Base-by-base conservation (phyloP, 2,329 filamentous ascomycete species). In the Monilinia fructigena region DNA sequence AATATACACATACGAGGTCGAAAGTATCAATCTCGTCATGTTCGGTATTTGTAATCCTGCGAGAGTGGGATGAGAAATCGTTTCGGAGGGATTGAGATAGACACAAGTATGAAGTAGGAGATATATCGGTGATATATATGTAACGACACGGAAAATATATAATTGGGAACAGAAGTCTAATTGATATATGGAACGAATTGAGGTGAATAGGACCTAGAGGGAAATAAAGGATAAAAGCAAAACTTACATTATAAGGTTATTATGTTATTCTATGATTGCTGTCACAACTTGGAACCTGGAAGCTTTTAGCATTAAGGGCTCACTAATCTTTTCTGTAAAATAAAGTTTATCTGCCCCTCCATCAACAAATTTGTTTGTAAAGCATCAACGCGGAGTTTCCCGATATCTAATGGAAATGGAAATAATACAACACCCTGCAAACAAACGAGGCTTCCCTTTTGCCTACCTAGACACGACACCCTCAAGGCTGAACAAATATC, bases 11-110 rank as follows among this genome's bases (percentile, higher is more conserved):
- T 85, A 95, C 92, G 90, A 92, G 71, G 92, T 96, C 66, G 91
- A 96, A 64, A 96, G 86, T 71, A 96, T 85, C 76, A 96, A 82
- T 81, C 92, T 92, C 81, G 92, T 92, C 83, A 85, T 88, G 75
- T 35, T 67, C 53, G 16, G n/a, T 14, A 2, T 38, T n/a, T 18
- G 38, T 60, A 26, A 26, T 23, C 11, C 48, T 35, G 23, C 23
- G 45, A 58, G 52, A 55, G 55, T 58, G 68, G 47, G 56, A 66
- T 63, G 58, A 8, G 52, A 50, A 55, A 55, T 42, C 1, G 2
- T 20, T 40, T 12, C 14, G 45, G 28, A 50, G 11, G 16, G n/a
- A 60, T 26, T 50, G 31, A 18, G 20, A 38, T 23, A 2, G 20
- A 23, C 12, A 20, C 20, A 35, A 26, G 8, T 50, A 48, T 10